Conservation (phyloP, 306 rosid genomes). For the Delonix regia region DNA sequence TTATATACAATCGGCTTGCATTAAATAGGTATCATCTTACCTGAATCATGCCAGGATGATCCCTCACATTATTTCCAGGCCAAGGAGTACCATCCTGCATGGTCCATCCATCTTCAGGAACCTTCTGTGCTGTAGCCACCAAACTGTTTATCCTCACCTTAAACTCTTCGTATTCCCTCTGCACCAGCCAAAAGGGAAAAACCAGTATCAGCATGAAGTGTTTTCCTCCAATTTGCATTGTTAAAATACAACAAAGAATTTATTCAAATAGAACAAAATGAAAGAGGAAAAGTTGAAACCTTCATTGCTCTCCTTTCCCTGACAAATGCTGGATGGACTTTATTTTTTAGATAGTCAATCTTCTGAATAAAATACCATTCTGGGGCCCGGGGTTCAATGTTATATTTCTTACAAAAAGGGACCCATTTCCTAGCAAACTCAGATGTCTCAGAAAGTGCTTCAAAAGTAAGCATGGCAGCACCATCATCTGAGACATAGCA, state of each 20-base stretch:
- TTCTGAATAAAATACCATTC: slow-evolving; percentile 79
- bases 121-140: slow-evolving; percentile 75
- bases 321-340: slow-evolving; percentile 75
- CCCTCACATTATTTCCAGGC: slow-evolving; percentile 85
- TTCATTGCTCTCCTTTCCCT: slow-evolving; percentile 85
- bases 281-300: slow-evolving; percentile 40
- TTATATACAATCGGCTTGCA: neutral
- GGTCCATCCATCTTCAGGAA: slow-evolving; percentile 90
- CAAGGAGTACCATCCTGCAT: slow-evolving; percentile 91
- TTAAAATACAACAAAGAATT: neutral
- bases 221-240: slow-evolving; percentile 2
- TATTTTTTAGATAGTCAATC: slow-evolving; percentile 73
- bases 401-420: slow-evolving; percentile 67
- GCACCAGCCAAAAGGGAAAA: slow-evolving; percentile 21
- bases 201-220: slow-evolving; percentile 5
- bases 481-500: slow-evolving; percentile 95
- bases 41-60: slow-evolving; percentile 96
- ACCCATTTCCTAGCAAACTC: slow-evolving; percentile 87
- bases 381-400: slow-evolving; percentile 78
- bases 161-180: slow-evolving; percentile 83
- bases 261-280: neutral
- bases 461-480: slow-evolving; percentile 90
- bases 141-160: slow-evolving; percentile 72
- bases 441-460: slow-evolving; percentile 83
- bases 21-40: slow-evolving; percentile 39